phyloP scores from a whole-genome alignment of 305 asterid genomes.

The Caryopteris hybrid region DNA sequence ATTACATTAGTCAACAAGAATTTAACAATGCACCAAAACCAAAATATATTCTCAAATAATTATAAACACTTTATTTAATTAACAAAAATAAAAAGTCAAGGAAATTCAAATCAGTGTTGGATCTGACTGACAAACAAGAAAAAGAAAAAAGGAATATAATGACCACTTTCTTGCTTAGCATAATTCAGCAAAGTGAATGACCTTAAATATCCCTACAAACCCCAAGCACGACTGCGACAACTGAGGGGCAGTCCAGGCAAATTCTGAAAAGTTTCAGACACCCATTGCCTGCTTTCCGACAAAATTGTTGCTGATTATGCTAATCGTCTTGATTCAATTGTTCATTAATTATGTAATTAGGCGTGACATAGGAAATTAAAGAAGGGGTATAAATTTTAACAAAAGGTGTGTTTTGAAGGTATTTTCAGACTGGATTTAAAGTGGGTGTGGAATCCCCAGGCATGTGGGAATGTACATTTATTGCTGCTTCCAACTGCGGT shows the following conservation, averaged over 20 bases:
- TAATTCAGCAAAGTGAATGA: conserved; percentile 21
- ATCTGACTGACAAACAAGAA: conserved; percentile 35
- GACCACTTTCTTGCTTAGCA: conserved; percentile 33
- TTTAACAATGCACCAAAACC: conserved; percentile 23
- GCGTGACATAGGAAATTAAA: conserved; percentile 72
- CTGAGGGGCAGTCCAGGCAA: conserved; percentile 63
- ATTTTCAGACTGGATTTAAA: conserved; percentile 33
- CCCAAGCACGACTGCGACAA: conserved; percentile 39
- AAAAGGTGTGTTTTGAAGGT: conserved; percentile 30
- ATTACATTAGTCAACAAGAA: conserved; percentile 28
- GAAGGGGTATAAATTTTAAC: conserved; percentile 21
- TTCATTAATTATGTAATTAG: conserved; percentile 34
- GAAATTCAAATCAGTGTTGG: conserved; percentile 39
- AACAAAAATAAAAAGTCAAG: conserved; percentile 20
- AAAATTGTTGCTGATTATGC: conserved; percentile 18
- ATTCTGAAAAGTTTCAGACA: conserved; percentile 37
- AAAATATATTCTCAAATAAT: conserved; percentile 10
- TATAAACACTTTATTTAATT: not conserved
- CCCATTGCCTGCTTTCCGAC: conserved; percentile 30
- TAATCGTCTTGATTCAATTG: conserved; percentile 25
- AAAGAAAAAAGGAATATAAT: conserved; percentile 28
- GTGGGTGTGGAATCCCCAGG: conserved; percentile 43
- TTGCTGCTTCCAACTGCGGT: conserved; percentile 32
- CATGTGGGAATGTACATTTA: conserved; percentile 43
- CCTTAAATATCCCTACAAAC: conserved; percentile 33